Evolutionary conservation across 2,329 filamentous ascomycete genomes (phyloP).

Genomic region (Cytospora schulzeri): DNA sequence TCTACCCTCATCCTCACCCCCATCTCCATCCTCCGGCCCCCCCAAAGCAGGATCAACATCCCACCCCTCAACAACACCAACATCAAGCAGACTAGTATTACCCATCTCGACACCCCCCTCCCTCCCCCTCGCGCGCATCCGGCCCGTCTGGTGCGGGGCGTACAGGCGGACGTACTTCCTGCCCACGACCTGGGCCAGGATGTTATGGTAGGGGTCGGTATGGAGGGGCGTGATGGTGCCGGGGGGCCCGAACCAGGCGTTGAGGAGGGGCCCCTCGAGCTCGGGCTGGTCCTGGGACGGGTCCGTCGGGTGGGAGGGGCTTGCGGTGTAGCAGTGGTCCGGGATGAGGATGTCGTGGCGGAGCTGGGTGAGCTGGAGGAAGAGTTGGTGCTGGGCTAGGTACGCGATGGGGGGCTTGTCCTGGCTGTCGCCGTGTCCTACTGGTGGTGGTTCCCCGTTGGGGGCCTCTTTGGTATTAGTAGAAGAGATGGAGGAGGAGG

Average conservation of each 20-base stretch:
- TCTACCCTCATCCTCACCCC: conserved; percentile 31
- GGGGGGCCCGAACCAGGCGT: conserved; percentile 90
- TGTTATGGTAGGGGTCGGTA: conserved; percentile 91
- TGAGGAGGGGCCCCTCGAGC: conserved; percentile 64
- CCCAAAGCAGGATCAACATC: conserved; percentile 39
- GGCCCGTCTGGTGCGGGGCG: conserved; percentile 61
- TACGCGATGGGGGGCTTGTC: conserved; percentile 61
- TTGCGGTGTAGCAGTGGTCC: conserved; percentile 78
- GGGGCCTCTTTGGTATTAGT: background rate
- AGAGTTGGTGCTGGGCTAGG: conserved; percentile 87
- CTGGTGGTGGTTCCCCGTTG: background rate
- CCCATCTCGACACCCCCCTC: conserved; percentile 84
- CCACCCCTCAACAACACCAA: conserved; percentile 69
- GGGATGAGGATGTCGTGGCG: conserved; percentile 76
- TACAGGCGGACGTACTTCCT: conserved; percentile 92
- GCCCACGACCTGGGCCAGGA: conserved; percentile 86
- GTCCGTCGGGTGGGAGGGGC: conserved; percentile 56
- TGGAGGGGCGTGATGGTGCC: conserved; percentile 91
- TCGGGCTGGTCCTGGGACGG: conserved; percentile 41
- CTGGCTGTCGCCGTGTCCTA: background rate
- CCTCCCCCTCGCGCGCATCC: conserved; percentile 62
- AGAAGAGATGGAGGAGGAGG: no score
- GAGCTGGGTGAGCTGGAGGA: conserved; percentile 77
- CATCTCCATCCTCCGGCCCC: conserved; percentile 11
- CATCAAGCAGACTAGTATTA: conserved; percentile 81